These are phyloP conservation scores for Solanum etuberosum DNA, from an alignment of 257 asterid species.

Conservation along the genomic window DNA sequence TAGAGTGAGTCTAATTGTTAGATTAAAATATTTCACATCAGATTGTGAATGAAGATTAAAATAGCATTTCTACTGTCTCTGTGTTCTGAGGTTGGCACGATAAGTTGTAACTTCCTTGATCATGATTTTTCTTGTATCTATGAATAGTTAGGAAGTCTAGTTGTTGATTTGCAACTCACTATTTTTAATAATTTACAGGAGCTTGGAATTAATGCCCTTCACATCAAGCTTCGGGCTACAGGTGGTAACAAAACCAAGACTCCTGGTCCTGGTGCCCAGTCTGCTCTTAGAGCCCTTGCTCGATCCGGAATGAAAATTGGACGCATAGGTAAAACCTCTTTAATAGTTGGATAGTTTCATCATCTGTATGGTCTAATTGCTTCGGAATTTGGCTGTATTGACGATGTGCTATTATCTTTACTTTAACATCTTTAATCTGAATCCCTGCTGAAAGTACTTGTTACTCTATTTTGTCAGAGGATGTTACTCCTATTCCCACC, in stretches of 20 bases:
- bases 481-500: slow-evolving; percentile 65
- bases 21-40: not conserved
- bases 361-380: not conserved
- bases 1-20: not conserved
- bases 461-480: slow-evolving; percentile 28
- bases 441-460: not conserved
- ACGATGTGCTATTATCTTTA: not conserved
- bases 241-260: slow-evolving; percentile 95
- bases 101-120: not conserved
- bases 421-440: not conserved
- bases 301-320: slow-evolving; percentile 96
- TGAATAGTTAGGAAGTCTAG: not conserved
- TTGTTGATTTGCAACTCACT: not conserved
- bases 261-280: slow-evolving; percentile 94
- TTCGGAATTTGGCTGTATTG: not conserved
- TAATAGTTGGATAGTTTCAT: not conserved
- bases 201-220: slow-evolving; percentile 77
- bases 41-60: not conserved
- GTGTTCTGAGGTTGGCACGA: not conserved
- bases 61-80: not conserved
- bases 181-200: slow-evolving; percentile 30
- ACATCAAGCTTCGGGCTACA: slow-evolving; percentile 83
- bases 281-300: slow-evolving; percentile 89
- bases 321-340: slow-evolving; percentile 53
- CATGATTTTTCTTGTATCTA: not conserved